Evolutionary conservation across 2,329 filamentous ascomycete genomes (phyloP).

Genomic region (Myriosclerotinia duriaeana): DNA sequence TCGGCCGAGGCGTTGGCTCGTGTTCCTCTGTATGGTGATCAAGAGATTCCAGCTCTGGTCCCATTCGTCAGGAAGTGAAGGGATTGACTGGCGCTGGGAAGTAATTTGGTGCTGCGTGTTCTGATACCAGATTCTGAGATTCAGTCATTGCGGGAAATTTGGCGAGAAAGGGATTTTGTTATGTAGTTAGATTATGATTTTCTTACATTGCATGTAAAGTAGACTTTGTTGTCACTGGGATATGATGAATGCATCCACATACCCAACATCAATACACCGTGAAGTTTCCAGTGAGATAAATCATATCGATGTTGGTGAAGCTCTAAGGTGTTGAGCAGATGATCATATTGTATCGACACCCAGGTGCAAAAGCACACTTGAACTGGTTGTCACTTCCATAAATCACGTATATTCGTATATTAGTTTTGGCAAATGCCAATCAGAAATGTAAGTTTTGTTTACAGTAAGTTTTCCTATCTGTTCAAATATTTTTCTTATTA

Average conservation of each 20-base stretch:
- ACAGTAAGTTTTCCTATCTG: not conserved
- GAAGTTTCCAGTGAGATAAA: not conserved
- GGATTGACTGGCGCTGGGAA: not conserved
- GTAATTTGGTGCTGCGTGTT: not conserved
- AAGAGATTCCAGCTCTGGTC: not conserved
- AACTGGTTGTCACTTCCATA: not conserved
- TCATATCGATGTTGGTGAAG: not conserved
- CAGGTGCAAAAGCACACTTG: not conserved
- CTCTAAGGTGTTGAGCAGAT: too few species aligned
- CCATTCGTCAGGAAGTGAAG: not conserved
- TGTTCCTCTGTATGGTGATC: not conserved
- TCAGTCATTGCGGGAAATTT: not conserved
- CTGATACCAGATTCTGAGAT: too few species aligned
- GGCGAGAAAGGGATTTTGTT: not conserved
- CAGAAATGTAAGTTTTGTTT: not conserved
- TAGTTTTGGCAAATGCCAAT: not conserved
- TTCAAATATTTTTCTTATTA: not conserved
- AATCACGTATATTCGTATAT: too few species aligned
- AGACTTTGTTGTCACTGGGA: fast-evolving
- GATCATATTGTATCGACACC: too few species aligned
- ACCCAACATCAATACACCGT: not conserved
- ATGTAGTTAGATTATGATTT: too few species aligned
- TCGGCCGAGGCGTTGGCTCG: conserved; percentile 22
- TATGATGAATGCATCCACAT: too few species aligned
- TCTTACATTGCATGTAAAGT: not conserved